Conservation (phyloP, 2,329 filamentous ascomycete species). For the Lizonia empirigonia region DNA sequence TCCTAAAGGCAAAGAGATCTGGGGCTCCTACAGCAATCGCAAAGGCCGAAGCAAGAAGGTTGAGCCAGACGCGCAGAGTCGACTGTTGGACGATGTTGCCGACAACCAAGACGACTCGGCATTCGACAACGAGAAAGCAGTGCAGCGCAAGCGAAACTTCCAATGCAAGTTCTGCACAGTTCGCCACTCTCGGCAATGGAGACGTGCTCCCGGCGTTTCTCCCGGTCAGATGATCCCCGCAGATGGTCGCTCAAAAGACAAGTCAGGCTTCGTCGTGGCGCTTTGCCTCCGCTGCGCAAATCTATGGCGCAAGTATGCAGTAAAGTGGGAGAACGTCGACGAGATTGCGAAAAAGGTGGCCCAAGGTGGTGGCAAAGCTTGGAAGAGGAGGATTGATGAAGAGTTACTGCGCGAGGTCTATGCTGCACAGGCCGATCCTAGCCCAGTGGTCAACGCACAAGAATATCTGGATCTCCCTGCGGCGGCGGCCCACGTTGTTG, state of each 20-base stretch:
- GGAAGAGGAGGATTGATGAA: constrained; percentile 89
- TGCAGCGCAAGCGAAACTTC: constrained; percentile 78
- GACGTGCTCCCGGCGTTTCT: constrained; percentile 79
- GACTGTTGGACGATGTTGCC: constrained; percentile 88
- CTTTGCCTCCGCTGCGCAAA: constrained; percentile 90
- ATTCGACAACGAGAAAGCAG: constrained; percentile 87
- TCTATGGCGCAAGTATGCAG: constrained; percentile 93
- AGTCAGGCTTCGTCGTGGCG: constrained; percentile 75
- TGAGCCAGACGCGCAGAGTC: constrained; percentile 62
- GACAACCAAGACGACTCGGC: constrained; percentile 94
- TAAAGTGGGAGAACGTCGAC: constrained; percentile 93
- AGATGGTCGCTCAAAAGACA: constrained; percentile 78
- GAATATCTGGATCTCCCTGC: constrained; percentile 38
- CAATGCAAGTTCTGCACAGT: constrained; percentile 92
- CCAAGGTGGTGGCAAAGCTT: constrained; percentile 77
- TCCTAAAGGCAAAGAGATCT: constrained; percentile 80
- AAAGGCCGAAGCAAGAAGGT: constrained; percentile 87
- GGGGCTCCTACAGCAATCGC: constrained; percentile 84
- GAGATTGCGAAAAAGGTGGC: constrained; percentile 88
- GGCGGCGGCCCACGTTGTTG: constrained; percentile 30
- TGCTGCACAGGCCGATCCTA: constrained; percentile 42
- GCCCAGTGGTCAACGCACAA: constrained; percentile 30
- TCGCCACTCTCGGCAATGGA: constrained; percentile 84
- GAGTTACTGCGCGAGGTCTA: constrained; percentile 77
- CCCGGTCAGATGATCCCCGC: constrained; percentile 71